Evolutionary conservation across 208 protist genomes (phyloP).

Genomic region (Acanthamoeba pearcei): DNA sequence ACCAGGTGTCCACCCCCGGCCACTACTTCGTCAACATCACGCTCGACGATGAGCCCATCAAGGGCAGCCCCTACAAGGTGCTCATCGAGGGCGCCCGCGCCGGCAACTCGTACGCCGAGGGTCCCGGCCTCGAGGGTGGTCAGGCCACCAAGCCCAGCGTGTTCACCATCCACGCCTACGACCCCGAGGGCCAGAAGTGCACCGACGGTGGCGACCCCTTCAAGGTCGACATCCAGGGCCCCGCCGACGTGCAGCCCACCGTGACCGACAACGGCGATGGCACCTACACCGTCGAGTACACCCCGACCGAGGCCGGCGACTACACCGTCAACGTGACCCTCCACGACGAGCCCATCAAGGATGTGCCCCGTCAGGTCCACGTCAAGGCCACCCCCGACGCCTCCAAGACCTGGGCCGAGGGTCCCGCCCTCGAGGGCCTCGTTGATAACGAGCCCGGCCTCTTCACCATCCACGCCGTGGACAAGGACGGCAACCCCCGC

Average conservation of each 20-base stretch:
- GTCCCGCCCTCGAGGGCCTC: constrained; percentile 73
- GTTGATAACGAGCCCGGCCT: constrained; percentile 81
- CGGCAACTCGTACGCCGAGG: constrained; percentile 76
- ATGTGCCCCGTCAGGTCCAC: constrained; percentile 80
- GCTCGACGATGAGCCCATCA: constrained; percentile 79
- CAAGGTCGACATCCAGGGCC: constrained; percentile 79
- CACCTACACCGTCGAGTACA: constrained; percentile 85
- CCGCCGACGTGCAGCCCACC: constrained; percentile 78
- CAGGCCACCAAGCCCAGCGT: constrained; percentile 79
- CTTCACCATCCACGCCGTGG: constrained; percentile 83
- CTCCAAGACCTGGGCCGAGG: constrained; percentile 71
- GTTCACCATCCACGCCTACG: constrained; percentile 81
- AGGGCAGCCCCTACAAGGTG: constrained; percentile 81
- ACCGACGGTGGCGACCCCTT: constrained; percentile 83
- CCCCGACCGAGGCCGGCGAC: constrained; percentile 74
- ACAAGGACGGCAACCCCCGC: constrained; percentile 83
- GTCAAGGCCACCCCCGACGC: constrained; percentile 80
- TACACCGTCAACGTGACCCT: constrained; percentile 81
- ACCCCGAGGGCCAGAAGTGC: constrained; percentile 64
- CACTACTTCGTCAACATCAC: constrained; percentile 81
- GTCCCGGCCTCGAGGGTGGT: constrained; percentile 82
- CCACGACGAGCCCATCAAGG: constrained; percentile 77
- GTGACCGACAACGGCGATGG: constrained; percentile 87
- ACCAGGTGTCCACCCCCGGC: constrained; percentile 79
- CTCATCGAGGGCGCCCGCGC: constrained; percentile 80